Percentiles rank a stretch among this genome's conserved stretches.
These are phyloP conservation scores for Xylaria bambusicola DNA, from an alignment of 495 filamentous ascomycete genomes.

Conservation along the genomic window DNA sequence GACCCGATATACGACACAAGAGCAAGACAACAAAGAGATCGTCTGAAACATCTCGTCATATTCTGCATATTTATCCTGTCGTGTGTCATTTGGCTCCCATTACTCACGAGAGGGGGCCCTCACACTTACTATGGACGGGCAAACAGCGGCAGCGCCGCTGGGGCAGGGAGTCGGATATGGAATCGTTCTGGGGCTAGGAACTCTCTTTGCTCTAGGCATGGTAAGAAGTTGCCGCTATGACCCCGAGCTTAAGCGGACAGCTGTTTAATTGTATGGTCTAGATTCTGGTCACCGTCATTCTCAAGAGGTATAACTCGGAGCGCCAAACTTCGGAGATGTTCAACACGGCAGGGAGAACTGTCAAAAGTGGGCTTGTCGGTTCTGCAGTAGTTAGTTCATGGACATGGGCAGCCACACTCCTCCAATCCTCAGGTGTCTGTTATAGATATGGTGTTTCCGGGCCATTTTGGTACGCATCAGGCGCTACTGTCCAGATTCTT, in stretches of 20 bases:
- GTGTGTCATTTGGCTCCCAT: neutral
- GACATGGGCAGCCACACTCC: constrained; percentile 87
- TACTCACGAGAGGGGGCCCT: neutral
- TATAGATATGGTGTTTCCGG: constrained; percentile 93
- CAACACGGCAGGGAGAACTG: constrained; percentile 88
- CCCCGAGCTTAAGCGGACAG: neutral
- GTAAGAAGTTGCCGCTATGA: constrained; percentile 39
- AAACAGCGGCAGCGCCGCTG: constrained; percentile 49
- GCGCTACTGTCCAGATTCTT: constrained; percentile 73
- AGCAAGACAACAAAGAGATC: too few relatives aligned
- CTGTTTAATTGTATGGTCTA: constrained; percentile 19
- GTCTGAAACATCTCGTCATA: neutral
- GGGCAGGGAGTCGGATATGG: constrained; percentile 78
- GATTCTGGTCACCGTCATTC: constrained; percentile 72
- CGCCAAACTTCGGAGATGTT: constrained; percentile 98
- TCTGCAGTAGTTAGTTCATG: constrained; percentile 94
- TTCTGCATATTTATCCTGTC: neutral
- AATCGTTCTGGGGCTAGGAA: constrained; percentile 75
- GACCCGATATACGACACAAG: too few relatives aligned
- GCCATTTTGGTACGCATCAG: constrained; percentile 83
- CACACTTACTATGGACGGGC: constrained; percentile 2
- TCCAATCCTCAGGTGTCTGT: constrained; percentile 85
- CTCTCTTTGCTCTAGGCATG: constrained; percentile 78
- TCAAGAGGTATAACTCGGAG: constrained; percentile 88
- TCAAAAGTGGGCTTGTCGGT: constrained; percentile 93